Conservation (phyloP, 164 flowering plant species). For the Brasenia schreberi region DNA sequence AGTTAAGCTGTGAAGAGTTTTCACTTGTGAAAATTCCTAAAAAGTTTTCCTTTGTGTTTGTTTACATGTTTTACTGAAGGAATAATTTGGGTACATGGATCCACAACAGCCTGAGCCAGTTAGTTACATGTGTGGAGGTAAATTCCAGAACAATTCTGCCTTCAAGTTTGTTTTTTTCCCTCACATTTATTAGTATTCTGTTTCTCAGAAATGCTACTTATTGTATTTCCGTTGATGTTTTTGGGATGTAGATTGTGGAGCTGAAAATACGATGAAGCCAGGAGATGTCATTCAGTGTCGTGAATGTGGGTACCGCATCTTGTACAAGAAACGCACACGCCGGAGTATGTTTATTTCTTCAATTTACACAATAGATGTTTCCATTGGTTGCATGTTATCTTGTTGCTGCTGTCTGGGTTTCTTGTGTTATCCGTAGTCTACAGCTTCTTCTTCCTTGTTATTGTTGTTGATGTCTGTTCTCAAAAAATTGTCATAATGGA, state of each 20-base stretch:
- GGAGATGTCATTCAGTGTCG: constrained; percentile 94
- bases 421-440: no score
- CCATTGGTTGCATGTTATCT: no score
- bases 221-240: background rate
- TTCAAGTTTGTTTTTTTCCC: background rate
- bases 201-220: background rate
- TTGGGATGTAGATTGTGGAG: constrained; percentile 56
- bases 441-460: no score
- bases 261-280: constrained; percentile 73
- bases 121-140: constrained; percentile 83
- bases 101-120: constrained; percentile 66
- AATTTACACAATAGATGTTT: background rate
- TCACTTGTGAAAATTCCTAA: background rate
- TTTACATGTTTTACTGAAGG: background rate
- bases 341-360: constrained; percentile 32
- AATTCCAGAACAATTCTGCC: background rate
- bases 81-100: background rate
- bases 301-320: constrained; percentile 86
- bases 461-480: no score
- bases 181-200: background rate
- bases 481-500: no score
- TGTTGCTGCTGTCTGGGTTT: no score
- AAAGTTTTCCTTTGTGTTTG: background rate
- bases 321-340: constrained; percentile 95
- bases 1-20: no score